Conservation (phyloP, 192 early-diverging fungal species). For the Linnemannia zychae region DNA sequence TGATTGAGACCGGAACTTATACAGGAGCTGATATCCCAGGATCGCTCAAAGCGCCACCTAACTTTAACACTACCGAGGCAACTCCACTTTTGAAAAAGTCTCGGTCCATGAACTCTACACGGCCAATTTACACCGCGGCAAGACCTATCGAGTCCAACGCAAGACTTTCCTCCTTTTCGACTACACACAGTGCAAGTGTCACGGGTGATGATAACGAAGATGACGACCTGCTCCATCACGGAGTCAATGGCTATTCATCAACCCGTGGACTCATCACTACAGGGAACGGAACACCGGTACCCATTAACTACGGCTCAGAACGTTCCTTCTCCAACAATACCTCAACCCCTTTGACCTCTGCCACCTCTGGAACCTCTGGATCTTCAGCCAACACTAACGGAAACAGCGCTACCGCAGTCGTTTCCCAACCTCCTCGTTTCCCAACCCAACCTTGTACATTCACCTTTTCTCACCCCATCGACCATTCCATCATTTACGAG, state of each 20-base stretch:
- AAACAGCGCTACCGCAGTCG: background rate
- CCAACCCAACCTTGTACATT: constrained; percentile 48
- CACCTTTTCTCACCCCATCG: constrained; percentile 50
- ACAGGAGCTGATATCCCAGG: constrained; percentile 43
- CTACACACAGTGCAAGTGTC: constrained; percentile 14
- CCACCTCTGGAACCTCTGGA: background rate
- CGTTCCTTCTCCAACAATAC: background rate
- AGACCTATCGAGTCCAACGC: constrained; percentile 17
- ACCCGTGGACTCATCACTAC: background rate
- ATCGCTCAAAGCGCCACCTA: constrained; percentile 28
- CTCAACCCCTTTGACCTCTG: background rate
- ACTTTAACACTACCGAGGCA: constrained; percentile 42
- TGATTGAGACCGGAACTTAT: constrained; percentile 18
- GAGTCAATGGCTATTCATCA: background rate
- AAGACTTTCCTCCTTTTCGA: constrained; percentile 33
- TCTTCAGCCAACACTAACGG: background rate
- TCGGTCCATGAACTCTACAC: constrained; percentile 11
- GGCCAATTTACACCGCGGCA: constrained; percentile 8
- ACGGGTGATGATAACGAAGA: background rate
- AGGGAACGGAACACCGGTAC: background rate
- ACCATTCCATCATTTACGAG: constrained; percentile 56
- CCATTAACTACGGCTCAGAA: background rate
- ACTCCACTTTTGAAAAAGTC: constrained; percentile 31
- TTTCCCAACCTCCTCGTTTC: constrained; percentile 11
- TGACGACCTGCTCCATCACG: background rate